Evolutionary conservation across 2,329 filamentous ascomycete genomes (phyloP).

Genomic region (Pezicula radicicola): DNA sequence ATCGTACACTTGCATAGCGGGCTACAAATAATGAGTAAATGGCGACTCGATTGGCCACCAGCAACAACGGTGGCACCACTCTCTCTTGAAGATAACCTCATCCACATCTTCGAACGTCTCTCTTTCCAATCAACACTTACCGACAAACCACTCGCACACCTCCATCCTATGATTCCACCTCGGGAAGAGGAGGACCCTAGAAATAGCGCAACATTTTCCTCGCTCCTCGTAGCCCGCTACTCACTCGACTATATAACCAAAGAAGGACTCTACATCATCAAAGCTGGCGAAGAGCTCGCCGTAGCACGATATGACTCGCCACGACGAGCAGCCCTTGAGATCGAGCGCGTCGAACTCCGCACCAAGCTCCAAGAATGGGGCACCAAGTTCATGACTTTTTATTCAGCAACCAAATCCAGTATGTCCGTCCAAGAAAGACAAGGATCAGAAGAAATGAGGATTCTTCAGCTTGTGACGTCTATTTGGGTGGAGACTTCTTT

Average conservation of each 20-base stretch:
- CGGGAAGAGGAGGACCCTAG: background rate
- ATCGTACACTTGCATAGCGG: slow-evolving; percentile 32
- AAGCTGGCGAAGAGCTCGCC: background rate
- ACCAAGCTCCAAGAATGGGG: background rate
- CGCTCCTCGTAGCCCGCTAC: background rate
- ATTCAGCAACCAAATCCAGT: background rate
- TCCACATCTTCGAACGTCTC: slow-evolving; percentile 4
- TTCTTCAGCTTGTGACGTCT: slow-evolving; percentile 2
- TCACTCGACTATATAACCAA: background rate
- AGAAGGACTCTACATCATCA: background rate
- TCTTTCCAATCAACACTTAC: slow-evolving; percentile 2
- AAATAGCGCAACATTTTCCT: background rate
- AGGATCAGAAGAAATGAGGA: slow-evolving; percentile 1
- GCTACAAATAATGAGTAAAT: slow-evolving; percentile 23
- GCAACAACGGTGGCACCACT: background rate
- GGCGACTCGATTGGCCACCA: slow-evolving; percentile 1
- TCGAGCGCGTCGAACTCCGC: background rate
- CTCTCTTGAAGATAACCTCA: slow-evolving; percentile 9
- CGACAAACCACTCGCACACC: background rate
- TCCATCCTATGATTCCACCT: background rate
- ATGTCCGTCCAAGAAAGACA: background rate
- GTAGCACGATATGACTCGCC: background rate
- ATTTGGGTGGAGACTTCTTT: slow-evolving; percentile 6
- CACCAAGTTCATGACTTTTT: background rate
- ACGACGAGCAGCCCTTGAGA: background rate